phyloP scores from a whole-genome alignment of 805 yeast genomes.

The Ogataea saltuana region DNA sequence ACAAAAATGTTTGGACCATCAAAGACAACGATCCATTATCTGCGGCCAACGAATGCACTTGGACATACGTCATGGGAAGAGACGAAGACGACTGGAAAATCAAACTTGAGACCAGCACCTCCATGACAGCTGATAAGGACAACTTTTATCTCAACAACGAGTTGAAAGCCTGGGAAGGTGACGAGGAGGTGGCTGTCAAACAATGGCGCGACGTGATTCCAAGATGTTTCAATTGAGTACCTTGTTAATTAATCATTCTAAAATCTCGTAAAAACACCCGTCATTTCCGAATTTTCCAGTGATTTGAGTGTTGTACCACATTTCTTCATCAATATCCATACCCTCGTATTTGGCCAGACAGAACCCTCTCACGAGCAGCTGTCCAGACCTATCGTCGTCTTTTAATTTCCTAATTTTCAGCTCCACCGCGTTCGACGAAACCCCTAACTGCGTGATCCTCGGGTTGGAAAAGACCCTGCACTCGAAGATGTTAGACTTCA shows the following conservation, averaged over 20 bases:
- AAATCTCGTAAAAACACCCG: slow-evolving; percentile 61
- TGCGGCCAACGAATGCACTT: slow-evolving; percentile 40
- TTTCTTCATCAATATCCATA: slow-evolving; percentile 43
- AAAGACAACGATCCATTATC: slow-evolving; percentile 40
- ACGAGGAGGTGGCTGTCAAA: slow-evolving; percentile 34
- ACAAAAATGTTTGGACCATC: slow-evolving; percentile 41
- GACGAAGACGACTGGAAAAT: slow-evolving; percentile 41
- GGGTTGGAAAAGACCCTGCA: slow-evolving; percentile 43
- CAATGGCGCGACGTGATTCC: slow-evolving; percentile 38
- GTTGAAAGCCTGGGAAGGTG: slow-evolving; percentile 39
- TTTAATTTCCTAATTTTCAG: slow-evolving; percentile 46
- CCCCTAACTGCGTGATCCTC: slow-evolving; percentile 47
- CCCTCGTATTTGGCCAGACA: slow-evolving; percentile 51
- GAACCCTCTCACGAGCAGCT: slow-evolving; percentile 61
- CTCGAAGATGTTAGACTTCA: slow-evolving; percentile 62
- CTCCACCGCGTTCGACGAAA: slow-evolving; percentile 60
- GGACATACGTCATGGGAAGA: slow-evolving; percentile 46
- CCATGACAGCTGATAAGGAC: slow-evolving; percentile 34
- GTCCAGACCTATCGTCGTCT: slow-evolving; percentile 47
- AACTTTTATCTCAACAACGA: slow-evolving; percentile 37
- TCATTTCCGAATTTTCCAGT: slow-evolving; percentile 66
- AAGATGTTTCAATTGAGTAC: slow-evolving; percentile 34
- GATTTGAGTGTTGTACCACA: slow-evolving; percentile 50
- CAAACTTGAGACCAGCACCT: slow-evolving; percentile 35
- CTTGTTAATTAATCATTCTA: no score